Percentiles rank a stretch among this genome's conserved stretches.
These are phyloP conservation scores for Candida ponderosae DNA, from an alignment of 805 yeast genomes.

Conservation along the genomic window DNA sequence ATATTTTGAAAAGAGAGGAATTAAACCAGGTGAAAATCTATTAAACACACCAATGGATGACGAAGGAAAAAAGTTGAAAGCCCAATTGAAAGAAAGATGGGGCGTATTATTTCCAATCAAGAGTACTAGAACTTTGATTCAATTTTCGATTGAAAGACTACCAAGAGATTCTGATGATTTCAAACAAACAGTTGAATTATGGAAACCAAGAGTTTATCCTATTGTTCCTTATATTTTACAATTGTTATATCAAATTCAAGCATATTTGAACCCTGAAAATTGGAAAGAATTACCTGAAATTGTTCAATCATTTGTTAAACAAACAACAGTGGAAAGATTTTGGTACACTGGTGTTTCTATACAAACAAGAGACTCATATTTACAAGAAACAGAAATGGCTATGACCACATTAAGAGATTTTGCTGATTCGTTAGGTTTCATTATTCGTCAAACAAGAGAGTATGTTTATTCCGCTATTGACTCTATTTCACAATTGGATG, in stretches of 20 bases:
- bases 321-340: slow-evolving; percentile 85
- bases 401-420: slow-evolving; percentile 91
- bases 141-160: slow-evolving; percentile 89
- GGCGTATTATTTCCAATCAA: slow-evolving; percentile 90
- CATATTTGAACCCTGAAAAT: slow-evolving; percentile 88
- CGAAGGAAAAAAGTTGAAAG: slow-evolving; percentile 68
- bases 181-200: slow-evolving; percentile 53
- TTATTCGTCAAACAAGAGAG: slow-evolving; percentile 90
- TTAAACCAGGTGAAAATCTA: slow-evolving; percentile 68
- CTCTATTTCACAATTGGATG: slow-evolving; percentile 84
- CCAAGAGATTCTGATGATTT: slow-evolving; percentile 74
- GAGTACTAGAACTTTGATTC: slow-evolving; percentile 90
- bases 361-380: slow-evolving; percentile 88
- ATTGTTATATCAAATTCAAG: slow-evolving; percentile 81
- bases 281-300: slow-evolving; percentile 85
- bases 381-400: slow-evolving; percentile 90
- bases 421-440: slow-evolving; percentile 97
- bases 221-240: slow-evolving; percentile 87
- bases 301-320: slow-evolving; percentile 86
- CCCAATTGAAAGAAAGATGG: slow-evolving; percentile 84
- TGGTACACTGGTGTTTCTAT: slow-evolving; percentile 98
- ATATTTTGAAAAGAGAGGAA: slow-evolving; percentile 77
- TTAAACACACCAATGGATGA: slow-evolving; percentile 84
- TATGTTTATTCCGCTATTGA: slow-evolving; percentile 88
- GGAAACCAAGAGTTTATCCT: slow-evolving; percentile 93